phyloP scores from a whole-genome alignment of 305 asterid genomes.

The Rubia tinctorum region DNA sequence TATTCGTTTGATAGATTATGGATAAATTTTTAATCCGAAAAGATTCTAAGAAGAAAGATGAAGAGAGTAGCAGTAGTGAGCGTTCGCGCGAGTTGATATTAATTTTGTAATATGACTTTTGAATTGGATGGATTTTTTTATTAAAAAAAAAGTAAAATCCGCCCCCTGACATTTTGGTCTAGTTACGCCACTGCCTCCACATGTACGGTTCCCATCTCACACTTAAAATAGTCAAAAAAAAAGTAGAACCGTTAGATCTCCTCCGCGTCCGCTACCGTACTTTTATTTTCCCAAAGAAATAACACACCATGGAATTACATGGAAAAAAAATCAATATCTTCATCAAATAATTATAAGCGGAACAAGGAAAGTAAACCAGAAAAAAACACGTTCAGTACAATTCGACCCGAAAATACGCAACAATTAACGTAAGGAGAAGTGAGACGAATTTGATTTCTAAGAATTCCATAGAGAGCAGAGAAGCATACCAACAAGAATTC shows the following conservation, averaged over 20 bases:
- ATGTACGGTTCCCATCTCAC: conserved; percentile 26
- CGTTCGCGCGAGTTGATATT: no score
- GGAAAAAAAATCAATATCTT: not conserved
- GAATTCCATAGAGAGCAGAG: not conserved
- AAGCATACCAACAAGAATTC: not conserved
- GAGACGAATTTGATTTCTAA: not conserved
- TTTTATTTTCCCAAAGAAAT: not conserved
- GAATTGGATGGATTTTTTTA: no score
- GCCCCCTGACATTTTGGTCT: no score
- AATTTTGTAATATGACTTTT: no score
- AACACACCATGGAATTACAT: not conserved
- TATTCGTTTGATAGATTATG: no score
- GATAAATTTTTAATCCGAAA: no score
- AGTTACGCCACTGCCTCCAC: conserved; percentile 51
- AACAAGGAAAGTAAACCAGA: not conserved
- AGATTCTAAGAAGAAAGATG: no score
- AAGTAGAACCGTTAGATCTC: conserved; percentile 24
- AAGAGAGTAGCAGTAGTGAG: no score
- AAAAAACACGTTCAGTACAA: no score
- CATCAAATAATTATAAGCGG: not conserved
- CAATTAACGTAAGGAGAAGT: not conserved
- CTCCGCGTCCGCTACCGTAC: conserved; percentile 11
- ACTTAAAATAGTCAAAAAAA: conserved; percentile 1
- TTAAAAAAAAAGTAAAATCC: no score
- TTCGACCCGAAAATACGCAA: not conserved